Evolutionary conservation across 306 rosid species (phyloP).

Genomic region (Carpinus viminea): DNA sequence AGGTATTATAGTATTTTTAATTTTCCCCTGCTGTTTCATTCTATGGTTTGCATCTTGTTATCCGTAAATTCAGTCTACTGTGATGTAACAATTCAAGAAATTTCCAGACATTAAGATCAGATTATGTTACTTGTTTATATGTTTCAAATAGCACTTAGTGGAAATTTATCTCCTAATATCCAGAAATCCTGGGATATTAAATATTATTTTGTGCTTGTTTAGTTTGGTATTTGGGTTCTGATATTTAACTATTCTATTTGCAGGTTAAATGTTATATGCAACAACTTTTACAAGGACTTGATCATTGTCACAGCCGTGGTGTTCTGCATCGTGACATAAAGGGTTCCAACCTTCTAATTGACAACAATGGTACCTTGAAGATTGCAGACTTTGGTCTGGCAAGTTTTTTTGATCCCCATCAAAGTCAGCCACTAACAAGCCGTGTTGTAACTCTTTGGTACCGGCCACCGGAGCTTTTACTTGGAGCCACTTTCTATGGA

Average conservation of each 20-base stretch:
- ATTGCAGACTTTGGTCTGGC: slow-evolving; percentile 95
- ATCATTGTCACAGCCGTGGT: slow-evolving; percentile 85
- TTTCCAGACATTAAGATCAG: not conserved
- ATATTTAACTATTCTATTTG: slow-evolving; percentile 35
- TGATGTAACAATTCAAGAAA: not conserved
- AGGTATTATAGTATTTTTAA: slow-evolving; percentile 47
- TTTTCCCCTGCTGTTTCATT: slow-evolving; percentile 6
- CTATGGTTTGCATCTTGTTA: not conserved
- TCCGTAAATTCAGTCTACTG: not conserved
- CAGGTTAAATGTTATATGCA: slow-evolving; percentile 97
- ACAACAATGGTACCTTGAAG: slow-evolving; percentile 76
- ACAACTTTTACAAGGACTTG: slow-evolving; percentile 81
- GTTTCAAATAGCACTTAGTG: not conserved
- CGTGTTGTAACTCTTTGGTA: slow-evolving; percentile 97
- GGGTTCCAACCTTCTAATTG: slow-evolving; percentile 93
- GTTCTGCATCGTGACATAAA: slow-evolving; percentile 91
- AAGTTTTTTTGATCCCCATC: slow-evolving; percentile 74
- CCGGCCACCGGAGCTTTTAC: slow-evolving; percentile 92
- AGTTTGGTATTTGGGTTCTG: slow-evolving; percentile 1
- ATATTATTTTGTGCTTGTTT: not conserved
- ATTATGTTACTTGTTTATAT: not conserved
- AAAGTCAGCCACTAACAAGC: slow-evolving; percentile 79
- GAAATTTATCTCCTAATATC: not conserved
- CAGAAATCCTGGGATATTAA: not conserved
- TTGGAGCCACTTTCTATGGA: slow-evolving; percentile 89